These are phyloP conservation scores for Dillenia turbinata DNA, from an alignment of 164 flowering plant species.

Conservation along the genomic window DNA sequence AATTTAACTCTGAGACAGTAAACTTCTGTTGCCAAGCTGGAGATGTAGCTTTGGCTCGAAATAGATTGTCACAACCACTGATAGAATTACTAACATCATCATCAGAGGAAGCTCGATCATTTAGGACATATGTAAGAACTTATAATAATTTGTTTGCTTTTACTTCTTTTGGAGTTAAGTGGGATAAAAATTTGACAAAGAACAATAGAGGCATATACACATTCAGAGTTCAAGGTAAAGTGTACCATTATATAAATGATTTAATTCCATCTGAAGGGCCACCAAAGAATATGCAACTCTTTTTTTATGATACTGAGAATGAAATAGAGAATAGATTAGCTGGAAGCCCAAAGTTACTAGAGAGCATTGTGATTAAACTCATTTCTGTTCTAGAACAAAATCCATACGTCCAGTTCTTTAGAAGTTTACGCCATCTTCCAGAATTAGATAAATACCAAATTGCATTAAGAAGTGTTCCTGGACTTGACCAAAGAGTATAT, in stretches of 20 bases:
- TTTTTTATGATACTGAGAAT: conserved; percentile 6
- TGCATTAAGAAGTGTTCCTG: background rate
- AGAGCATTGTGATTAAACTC: background rate
- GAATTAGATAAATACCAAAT: background rate
- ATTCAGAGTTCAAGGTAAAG: conserved; percentile 1
- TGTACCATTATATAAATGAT: conserved; percentile 1
- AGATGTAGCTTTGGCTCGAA: background rate
- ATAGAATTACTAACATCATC: background rate
- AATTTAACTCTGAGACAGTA: background rate
- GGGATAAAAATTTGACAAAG: background rate
- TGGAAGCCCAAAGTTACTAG: background rate
- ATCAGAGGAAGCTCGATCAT: background rate
- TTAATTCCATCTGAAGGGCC: background rate
- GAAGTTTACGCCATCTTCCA: background rate
- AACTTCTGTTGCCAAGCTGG: background rate
- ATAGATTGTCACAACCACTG: background rate
- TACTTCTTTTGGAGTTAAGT: conserved; percentile 5
- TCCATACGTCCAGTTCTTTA: background rate
- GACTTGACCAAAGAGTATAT: background rate
- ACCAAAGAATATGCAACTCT: background rate
- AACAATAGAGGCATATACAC: conserved; percentile 5
- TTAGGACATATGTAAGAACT: conserved; percentile 2
- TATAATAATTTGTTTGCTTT: conserved; percentile 4
- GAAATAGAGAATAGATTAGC: conserved; percentile 1
- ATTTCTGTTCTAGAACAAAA: background rate